These are phyloP conservation scores for Nannochloropsis gaditana DNA, from an alignment of 108 stramenopile species.

Conservation along the genomic window DNA sequence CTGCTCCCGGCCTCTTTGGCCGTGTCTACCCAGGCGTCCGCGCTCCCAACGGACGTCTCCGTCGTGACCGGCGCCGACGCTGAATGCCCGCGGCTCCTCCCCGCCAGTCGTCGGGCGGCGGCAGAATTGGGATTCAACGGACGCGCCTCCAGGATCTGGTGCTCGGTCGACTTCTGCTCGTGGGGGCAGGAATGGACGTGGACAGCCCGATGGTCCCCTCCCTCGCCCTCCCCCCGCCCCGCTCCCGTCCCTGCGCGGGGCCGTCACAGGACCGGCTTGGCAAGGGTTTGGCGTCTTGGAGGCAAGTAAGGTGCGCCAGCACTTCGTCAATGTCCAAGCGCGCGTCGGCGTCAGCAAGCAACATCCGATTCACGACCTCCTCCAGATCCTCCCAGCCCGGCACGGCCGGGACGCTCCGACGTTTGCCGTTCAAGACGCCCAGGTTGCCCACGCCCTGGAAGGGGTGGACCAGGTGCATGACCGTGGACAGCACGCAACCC, in stretches of 20 bases:
- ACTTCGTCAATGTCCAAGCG: not conserved
- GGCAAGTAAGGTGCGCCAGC: not conserved
- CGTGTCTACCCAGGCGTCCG: too few relatives aligned
- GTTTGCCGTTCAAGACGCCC: slow-evolving; percentile 67
- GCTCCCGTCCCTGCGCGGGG: too few relatives aligned
- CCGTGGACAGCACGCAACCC: slow-evolving; percentile 78
- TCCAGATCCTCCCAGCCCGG: not conserved
- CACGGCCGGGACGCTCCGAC: not conserved
- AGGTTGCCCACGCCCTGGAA: slow-evolving; percentile 82
- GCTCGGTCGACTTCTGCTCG: too few relatives aligned
- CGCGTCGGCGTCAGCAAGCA: not conserved
- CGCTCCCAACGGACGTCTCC: too few relatives aligned
- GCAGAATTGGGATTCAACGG: slow-evolving; percentile 33
- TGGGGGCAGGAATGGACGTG: too few relatives aligned
- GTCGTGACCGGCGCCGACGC: too few relatives aligned
- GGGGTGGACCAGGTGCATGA: slow-evolving; percentile 74
- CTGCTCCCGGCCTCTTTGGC: too few relatives aligned
- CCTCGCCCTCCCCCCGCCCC: too few relatives aligned
- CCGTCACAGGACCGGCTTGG: too few relatives aligned
- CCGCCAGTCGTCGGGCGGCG: slow-evolving; percentile 26
- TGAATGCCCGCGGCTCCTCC: not conserved
- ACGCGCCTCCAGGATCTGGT: not conserved
- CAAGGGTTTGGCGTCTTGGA: not conserved
- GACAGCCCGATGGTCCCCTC: too few relatives aligned
- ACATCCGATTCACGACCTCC: slow-evolving; percentile 4